These are phyloP conservation scores for Scytalidium lignicola DNA, from an alignment of 2,329 filamentous ascomycete species.

Conservation along the genomic window DNA sequence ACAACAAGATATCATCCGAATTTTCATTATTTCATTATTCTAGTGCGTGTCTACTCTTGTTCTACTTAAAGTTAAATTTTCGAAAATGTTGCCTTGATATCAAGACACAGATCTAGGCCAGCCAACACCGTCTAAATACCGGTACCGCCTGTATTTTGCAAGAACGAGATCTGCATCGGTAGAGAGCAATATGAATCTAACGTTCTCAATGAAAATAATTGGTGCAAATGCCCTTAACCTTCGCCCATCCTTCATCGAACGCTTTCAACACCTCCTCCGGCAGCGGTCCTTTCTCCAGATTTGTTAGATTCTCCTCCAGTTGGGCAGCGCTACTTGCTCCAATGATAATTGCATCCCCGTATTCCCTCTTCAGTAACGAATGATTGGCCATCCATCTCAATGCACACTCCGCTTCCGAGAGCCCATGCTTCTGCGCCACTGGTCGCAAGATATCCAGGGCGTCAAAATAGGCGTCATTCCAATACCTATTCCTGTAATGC, in stretches of 20 bases:
- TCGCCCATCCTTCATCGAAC: constrained; percentile 72
- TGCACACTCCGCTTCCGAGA: constrained; percentile 68
- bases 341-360: constrained; percentile 55
- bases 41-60: too few species aligned
- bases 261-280: constrained; percentile 70
- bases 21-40: too few species aligned
- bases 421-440: constrained; percentile 59
- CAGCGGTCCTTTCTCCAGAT: constrained; percentile 64
- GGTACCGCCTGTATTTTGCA: too few species aligned
- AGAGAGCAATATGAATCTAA: too few species aligned
- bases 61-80: too few species aligned
- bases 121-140: too few species aligned
- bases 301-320: constrained; percentile 51
- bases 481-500: constrained; percentile 52
- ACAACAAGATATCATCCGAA: too few species aligned
- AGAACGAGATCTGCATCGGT: too few species aligned
- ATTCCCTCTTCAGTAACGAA: constrained; percentile 49
- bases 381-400: constrained; percentile 72
- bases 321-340: constrained; percentile 54
- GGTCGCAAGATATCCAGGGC: constrained; percentile 65
- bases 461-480: constrained; percentile 56
- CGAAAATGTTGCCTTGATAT: too few species aligned
- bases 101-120: too few species aligned
- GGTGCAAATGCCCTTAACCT: constrained; percentile 54
- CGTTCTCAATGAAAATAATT: constrained; percentile 46